Conservation (phyloP, 345 rosid species). For the Viola odorata region DNA sequence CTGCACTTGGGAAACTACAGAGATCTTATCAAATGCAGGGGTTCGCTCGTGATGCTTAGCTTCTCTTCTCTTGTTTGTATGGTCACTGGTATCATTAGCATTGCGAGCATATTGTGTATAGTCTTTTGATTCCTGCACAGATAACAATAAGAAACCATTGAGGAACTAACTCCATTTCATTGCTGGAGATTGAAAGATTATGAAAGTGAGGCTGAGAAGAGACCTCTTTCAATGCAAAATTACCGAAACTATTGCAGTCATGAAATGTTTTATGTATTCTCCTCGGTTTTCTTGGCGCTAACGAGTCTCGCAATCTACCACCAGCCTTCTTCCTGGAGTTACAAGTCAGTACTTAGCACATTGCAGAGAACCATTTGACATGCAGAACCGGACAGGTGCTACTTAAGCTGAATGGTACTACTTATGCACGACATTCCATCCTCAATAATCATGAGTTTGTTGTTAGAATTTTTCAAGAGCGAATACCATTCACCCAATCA, state of each 20-base stretch:
- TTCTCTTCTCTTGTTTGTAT: constrained; percentile 14
- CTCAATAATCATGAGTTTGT: background rate
- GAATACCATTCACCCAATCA: no score
- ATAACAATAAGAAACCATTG: background rate
- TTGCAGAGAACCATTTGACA: background rate
- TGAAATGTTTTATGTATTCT: constrained; percentile 34
- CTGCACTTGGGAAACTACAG: constrained; percentile 27
- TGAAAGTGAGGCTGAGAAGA: constrained; percentile 7
- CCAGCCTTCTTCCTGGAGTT: constrained; percentile 48
- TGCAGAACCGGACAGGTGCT: background rate
- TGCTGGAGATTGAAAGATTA: background rate
- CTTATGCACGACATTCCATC: background rate
- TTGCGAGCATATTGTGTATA: constrained; percentile 15
- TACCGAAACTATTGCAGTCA: constrained; percentile 21
- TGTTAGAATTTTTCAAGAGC: background rate
- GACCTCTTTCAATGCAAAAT: constrained; percentile 34
- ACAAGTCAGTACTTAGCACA: background rate
- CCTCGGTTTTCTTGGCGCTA: constrained; percentile 39
- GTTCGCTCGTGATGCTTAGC: constrained; percentile 15
- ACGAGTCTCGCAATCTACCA: constrained; percentile 35
- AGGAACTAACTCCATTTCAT: constrained; percentile 1
- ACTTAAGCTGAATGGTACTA: background rate
- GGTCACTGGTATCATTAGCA: constrained; percentile 6
- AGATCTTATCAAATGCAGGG: constrained; percentile 29
- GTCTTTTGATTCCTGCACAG: constrained; percentile 37